Percentiles rank a stretch among this genome's conserved stretches.
Evolutionary conservation across 257 asterid species (phyloP).

Genomic region (Vinca minor): DNA sequence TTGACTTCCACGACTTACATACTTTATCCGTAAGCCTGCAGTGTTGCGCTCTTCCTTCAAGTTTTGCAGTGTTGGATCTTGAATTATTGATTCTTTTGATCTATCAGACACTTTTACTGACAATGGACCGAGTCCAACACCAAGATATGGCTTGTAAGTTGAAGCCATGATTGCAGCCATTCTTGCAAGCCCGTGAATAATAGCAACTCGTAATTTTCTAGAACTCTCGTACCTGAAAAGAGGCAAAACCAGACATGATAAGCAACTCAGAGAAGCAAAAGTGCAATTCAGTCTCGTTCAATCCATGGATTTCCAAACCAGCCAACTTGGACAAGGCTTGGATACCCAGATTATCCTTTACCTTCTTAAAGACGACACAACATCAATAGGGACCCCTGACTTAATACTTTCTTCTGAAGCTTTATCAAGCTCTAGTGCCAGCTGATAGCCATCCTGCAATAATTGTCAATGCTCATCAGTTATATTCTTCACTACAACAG

Average conservation of each 20-base stretch:
- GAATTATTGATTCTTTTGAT: not conserved
- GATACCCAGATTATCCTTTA: not conserved
- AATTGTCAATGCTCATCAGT: not conserved
- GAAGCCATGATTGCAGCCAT: constrained; percentile 98
- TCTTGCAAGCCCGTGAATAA: constrained; percentile 93
- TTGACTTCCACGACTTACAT: constrained; percentile 19
- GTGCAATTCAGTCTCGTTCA: not conserved
- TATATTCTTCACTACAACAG: constrained; percentile 3
- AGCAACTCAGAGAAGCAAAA: constrained; percentile 9
- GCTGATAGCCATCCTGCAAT: constrained; percentile 79
- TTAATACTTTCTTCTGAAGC: constrained; percentile 40
- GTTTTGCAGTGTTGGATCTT: constrained; percentile 11
- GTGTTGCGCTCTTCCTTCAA: constrained; percentile 72
- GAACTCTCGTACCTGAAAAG: constrained; percentile 64
- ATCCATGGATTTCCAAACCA: not conserved
- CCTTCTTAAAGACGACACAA: constrained; percentile 62
- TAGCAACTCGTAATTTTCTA: constrained; percentile 71
- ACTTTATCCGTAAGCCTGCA: constrained; percentile 93
- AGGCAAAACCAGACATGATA: constrained; percentile 16
- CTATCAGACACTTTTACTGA: constrained; percentile 37
- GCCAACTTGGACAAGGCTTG: not conserved
- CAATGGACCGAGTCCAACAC: constrained; percentile 90
- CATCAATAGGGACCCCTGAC: constrained; percentile 45
- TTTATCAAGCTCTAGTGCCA: constrained; percentile 79
- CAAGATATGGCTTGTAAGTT: constrained; percentile 84